Evolutionary conservation across 345 rosid species (phyloP), one percentile per base, ranked within the genome.

Genomic region (Hevea brasiliensis): DNA sequence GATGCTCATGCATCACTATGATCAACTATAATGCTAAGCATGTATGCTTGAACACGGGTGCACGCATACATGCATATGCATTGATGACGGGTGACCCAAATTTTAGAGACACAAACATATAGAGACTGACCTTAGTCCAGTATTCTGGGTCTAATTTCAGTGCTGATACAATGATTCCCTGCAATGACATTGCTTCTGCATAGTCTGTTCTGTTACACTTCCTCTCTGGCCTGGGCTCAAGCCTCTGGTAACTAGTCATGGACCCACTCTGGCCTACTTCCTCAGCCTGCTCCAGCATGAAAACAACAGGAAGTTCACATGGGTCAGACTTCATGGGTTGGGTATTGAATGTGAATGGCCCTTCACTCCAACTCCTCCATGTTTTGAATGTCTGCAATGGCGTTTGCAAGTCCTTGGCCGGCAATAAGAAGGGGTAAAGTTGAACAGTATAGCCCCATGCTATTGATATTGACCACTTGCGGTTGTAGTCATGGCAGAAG

Each of bases 361-460:
- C 93, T n/a, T 84, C 37, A 6, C 84, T 80, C 69, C 75, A 73
- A 55, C 79, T 87, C 79, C 90, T 70, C 97, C 97, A 92, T 0
- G 94, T 90, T 85, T 82, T 90, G 71, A 92, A 94, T 9, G 92
- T 94, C 70, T 82, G 89, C 71, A 87, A n/a, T 1, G 97, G 94
- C 65, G 70, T 81, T 56, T 75, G 82, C 77, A 91, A 73, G 59
- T 80, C 83, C 41, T 24, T 76, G 7, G 92, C 81, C 0, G 85
- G 51, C 37, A 88, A 35, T 55, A 84, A 42, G 6, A 72, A 66
- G 0, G 90, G 89, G 77, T 88, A 89, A 2, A 94, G 73, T 73
- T 87, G 96, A 71, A 94, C 66, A 10, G 93, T 81, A 83, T 92
- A 92, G 48, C 98, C 98, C 97, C 97, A 94, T 7, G 98, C 77